Percentiles rank a stretch among this genome's conserved stretches.
Conservation (phyloP, 495 filamentous ascomycete species). For the Bacidia gigantensis region DNA sequence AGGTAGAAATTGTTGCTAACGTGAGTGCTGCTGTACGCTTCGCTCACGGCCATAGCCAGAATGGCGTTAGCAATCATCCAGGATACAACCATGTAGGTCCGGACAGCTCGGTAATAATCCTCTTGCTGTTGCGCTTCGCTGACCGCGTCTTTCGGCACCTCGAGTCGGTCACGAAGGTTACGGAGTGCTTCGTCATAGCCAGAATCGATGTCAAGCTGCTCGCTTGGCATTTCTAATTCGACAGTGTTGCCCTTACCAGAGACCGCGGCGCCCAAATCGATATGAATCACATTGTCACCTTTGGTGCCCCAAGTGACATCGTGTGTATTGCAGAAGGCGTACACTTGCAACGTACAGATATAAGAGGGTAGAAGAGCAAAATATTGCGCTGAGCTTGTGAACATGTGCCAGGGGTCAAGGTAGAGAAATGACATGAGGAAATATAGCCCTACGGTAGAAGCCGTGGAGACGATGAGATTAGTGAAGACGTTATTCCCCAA, state of each 20-base stretch:
- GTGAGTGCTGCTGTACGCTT: constrained; percentile 57
- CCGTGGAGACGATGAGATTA: constrained; percentile 82
- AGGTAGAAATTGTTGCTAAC: constrained; percentile 82
- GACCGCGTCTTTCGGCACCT: constrained; percentile 47
- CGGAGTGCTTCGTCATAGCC: constrained; percentile 96
- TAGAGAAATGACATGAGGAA: constrained; percentile 94
- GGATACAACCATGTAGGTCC: constrained; percentile 95
- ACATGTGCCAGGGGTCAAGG: constrained; percentile 98
- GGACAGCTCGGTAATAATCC: constrained; percentile 95
- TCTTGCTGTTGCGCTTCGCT: constrained; percentile 80
- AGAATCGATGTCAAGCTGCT: constrained; percentile 95
- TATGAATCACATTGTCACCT: constrained; percentile 87
- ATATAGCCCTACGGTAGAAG: constrained; percentile 84
- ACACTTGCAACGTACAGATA: constrained; percentile 95
- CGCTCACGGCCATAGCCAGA: constrained; percentile 85
- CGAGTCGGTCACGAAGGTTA: constrained; percentile 85
- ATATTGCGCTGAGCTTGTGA: constrained; percentile 87
- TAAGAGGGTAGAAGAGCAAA: constrained; percentile 83
- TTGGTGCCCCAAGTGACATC: constrained; percentile 99
- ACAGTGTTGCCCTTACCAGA: constrained; percentile 59
- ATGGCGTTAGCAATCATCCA: constrained; percentile 92
- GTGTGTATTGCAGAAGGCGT: constrained; percentile 99
- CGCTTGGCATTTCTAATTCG: constrained; percentile 89
- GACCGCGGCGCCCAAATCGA: constrained; percentile 75
- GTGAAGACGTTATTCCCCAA: constrained; percentile 83